Evolutionary conservation across 2,329 filamentous ascomycete genomes (phyloP), one percentile per base, ranked within the genome.

Genomic region (Neofusicoccum ribis): DNA sequence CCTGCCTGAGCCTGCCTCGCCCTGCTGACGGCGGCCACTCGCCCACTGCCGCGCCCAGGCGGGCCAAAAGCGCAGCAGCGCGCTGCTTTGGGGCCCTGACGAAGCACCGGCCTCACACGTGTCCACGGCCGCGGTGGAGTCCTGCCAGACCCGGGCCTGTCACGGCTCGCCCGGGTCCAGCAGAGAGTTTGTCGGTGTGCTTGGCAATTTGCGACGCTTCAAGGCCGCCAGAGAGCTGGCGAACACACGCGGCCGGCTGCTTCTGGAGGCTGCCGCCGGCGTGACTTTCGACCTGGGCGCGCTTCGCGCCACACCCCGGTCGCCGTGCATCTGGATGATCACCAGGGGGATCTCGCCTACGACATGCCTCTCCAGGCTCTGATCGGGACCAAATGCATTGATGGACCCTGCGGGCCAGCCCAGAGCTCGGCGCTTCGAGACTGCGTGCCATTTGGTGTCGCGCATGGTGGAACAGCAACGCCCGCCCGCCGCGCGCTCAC

Each of bases 311-410:
- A n/a, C 56, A 60, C 23, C 56, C 56, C 43, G 56, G 56, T n/a
- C 41, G 56, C 11, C 34, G 59, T 62, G 46, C 59, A 62, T 62
- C 59, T 62, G 20, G 59, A 62, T 43, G 59, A 62, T 62, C 59
- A 62, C 20, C 59, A 62, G 46, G 59, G 54, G 59, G 46, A 50
- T 62, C 59, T 62, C 46, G 43, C 54, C 52, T 41, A 41, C 34
- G 51, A 39, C 49, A 31, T 39, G 39, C 37, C 41, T 60, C 41
- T 34, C 15, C 36, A 56, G 20, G 52, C 50, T 39, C n/a, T 54
- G 50, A 36, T 51, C 49, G 23, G 46, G 49, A 17, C 51, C 7
- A 36, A n/a, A 15, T 46, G 54, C 54, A 59, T 60, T 60, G 56
- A 60, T 34, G 31, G 31, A 47, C 41, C 43, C 56, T 36, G 54